Evolutionary conservation across 148 eudicot species (phyloP).

Genomic region (Polygonum aviculare): DNA sequence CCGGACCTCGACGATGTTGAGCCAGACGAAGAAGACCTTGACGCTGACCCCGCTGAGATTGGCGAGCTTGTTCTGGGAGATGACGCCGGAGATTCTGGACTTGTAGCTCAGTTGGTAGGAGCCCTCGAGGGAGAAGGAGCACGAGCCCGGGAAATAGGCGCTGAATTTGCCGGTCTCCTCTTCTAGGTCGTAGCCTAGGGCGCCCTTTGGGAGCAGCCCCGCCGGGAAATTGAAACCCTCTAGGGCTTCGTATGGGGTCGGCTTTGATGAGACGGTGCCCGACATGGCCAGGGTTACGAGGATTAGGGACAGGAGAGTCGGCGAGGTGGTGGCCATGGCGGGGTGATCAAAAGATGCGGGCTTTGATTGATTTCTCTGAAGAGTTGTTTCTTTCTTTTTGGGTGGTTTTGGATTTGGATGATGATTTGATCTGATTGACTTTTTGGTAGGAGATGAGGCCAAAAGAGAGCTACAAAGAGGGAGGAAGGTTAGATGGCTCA

Average conservation of each 20-base stretch:
- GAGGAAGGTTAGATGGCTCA: not conserved
- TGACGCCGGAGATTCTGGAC: conserved; percentile 38
- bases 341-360: not conserved
- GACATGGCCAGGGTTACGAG: conserved; percentile 4
- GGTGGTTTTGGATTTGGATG: not conserved
- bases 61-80: conserved; percentile 33
- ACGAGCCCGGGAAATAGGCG: conserved; percentile 34
- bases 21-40: conserved; percentile 48
- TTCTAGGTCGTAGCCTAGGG: conserved; percentile 41
- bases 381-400: not conserved
- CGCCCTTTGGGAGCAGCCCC: conserved; percentile 52
- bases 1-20: conserved; percentile 53
- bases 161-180: conserved; percentile 34
- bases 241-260: conserved; percentile 45
- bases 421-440: not conserved
- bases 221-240: conserved; percentile 44
- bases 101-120: conserved; percentile 52
- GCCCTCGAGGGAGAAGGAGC: conserved; percentile 54
- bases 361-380: not conserved
- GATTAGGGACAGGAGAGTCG: not conserved
- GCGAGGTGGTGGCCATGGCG: not conserved
- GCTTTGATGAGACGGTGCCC: conserved; percentile 7
- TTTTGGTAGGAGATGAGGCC: not conserved
- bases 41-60: conserved; percentile 49
- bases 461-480: not conserved